These are phyloP conservation scores for Pyronema omphalodes DNA, from an alignment of 495 filamentous ascomycete species.

Conservation along the genomic window DNA sequence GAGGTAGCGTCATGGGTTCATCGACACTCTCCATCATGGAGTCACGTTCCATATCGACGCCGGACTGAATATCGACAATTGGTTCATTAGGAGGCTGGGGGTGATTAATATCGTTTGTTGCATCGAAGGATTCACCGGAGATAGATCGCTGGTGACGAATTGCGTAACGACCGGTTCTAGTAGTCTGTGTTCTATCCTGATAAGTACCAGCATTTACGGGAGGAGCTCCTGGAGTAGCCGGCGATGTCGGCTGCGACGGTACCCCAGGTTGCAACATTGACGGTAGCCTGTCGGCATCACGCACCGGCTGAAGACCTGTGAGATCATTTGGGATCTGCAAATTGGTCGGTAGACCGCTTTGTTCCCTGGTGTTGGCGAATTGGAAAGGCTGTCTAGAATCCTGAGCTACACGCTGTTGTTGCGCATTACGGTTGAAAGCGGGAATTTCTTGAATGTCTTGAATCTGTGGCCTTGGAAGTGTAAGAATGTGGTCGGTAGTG, in stretches of 20 bases:
- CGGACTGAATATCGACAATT: slow-evolving; percentile 57
- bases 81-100: slow-evolving; percentile 48
- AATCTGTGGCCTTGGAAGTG: neutral
- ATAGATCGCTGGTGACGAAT: slow-evolving; percentile 77
- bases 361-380: too few species aligned
- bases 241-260: slow-evolving; percentile 78
- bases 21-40: slow-evolving; percentile 60
- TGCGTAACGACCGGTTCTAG: slow-evolving; percentile 45
- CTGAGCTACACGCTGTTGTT: slow-evolving; percentile 28
- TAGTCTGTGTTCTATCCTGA: slow-evolving; percentile 4
- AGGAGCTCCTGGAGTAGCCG: slow-evolving; percentile 70
- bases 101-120: slow-evolving; percentile 59
- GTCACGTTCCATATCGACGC: slow-evolving; percentile 54
- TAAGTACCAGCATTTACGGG: slow-evolving; percentile 18
- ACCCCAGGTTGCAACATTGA: slow-evolving; percentile 63
- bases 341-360: too few species aligned
- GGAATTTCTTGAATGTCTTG: slow-evolving; percentile 2
- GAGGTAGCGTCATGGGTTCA: slow-evolving; percentile 52
- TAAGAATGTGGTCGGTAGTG: too few species aligned
- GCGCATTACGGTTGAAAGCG: slow-evolving; percentile 26
- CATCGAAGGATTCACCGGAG: slow-evolving; percentile 73
- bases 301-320: slow-evolving; percentile 49
- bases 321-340: slow-evolving; percentile 30
- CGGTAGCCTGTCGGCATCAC: slow-evolving; percentile 69
- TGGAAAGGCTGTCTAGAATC: slow-evolving; percentile 22